Conservation (phyloP, 2,329 filamentous ascomycete genomes). For the Beauveria scarabaeidicola region DNA sequence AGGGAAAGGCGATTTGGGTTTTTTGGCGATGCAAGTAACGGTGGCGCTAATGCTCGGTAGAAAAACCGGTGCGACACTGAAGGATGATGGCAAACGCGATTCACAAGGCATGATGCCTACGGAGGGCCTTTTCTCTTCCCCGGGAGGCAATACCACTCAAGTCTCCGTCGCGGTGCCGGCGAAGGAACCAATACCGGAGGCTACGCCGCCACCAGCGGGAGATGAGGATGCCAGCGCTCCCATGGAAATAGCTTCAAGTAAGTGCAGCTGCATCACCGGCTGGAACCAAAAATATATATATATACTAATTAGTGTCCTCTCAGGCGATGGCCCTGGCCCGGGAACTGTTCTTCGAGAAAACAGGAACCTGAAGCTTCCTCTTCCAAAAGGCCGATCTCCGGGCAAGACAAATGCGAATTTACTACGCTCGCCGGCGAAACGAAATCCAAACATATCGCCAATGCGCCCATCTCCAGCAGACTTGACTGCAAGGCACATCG, state of each 20-base stretch:
- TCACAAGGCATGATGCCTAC: conserved; percentile 88
- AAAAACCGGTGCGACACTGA: conserved; percentile 79
- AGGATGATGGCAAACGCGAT: conserved; percentile 72
- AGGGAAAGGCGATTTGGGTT: not conserved
- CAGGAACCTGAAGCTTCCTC: conserved; percentile 26
- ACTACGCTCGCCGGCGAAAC: conserved; percentile 41
- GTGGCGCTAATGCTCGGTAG: conserved; percentile 36
- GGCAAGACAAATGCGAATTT: conserved; percentile 53
- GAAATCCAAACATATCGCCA: conserved; percentile 49
- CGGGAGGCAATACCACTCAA: conserved; percentile 34
- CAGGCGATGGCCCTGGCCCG: conserved; percentile 46
- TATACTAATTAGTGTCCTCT: conserved; percentile 16
- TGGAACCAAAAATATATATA: no score
- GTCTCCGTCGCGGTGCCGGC: not conserved
- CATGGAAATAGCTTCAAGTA: conserved; percentile 47
- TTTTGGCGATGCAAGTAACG: not conserved
- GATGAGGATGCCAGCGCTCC: conserved; percentile 32
- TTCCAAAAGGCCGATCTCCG: conserved; percentile 48
- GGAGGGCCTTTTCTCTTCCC: conserved; percentile 82
- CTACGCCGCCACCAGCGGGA: conserved; percentile 17
- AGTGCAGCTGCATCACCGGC: conserved; percentile 16
- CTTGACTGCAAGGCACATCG: conserved; percentile 40
- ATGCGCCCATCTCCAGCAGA: conserved; percentile 29
- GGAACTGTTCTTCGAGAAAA: conserved; percentile 42
- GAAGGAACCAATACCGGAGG: not conserved